These are phyloP conservation scores for Zygotorulaspora florentina DNA, from an alignment of 805 yeast species.

Conservation along the genomic window DNA sequence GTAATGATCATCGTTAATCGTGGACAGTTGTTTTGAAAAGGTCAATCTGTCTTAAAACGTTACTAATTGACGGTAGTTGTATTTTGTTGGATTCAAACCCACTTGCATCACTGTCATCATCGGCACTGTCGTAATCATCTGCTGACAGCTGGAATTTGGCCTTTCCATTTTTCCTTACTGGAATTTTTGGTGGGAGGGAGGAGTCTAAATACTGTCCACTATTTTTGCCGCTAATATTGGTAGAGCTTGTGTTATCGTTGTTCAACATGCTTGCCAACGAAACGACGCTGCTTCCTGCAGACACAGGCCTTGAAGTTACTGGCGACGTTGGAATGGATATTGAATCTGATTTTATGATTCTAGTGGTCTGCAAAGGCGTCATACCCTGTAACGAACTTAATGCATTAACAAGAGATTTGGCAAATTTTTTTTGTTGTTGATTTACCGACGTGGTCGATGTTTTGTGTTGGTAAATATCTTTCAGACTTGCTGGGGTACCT, in stretches of 20 bases:
- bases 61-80: constrained; percentile 28
- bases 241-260: constrained; percentile 1
- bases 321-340: constrained; percentile 15
- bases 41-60: constrained; percentile 25
- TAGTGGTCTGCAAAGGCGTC: constrained; percentile 13
- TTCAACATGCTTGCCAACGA: constrained; percentile 17
- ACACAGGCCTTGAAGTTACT: constrained; percentile 15
- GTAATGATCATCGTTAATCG: background rate
- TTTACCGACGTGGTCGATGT: background rate
- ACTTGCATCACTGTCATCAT: constrained; percentile 7
- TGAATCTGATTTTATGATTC: constrained; percentile 11
- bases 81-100: constrained; percentile 13
- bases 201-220: constrained; percentile 2
- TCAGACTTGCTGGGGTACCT: constrained; percentile 11
- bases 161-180: constrained; percentile 5
- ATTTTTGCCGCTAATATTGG: background rate
- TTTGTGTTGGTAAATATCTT: constrained; percentile 3
- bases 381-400: constrained; percentile 21
- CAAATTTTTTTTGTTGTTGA: constrained; percentile 12
- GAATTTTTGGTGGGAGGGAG: background rate
- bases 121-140: constrained; percentile 13
- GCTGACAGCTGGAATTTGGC: constrained; percentile 18
- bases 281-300: constrained; percentile 19
- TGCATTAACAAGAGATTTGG: constrained; percentile 18
- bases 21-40: constrained; percentile 17